Evolutionary conservation across 148 eudicot genomes (phyloP), one percentile per base, ranked within the genome.

Genomic region (Nepenthes mirabilis): DNA sequence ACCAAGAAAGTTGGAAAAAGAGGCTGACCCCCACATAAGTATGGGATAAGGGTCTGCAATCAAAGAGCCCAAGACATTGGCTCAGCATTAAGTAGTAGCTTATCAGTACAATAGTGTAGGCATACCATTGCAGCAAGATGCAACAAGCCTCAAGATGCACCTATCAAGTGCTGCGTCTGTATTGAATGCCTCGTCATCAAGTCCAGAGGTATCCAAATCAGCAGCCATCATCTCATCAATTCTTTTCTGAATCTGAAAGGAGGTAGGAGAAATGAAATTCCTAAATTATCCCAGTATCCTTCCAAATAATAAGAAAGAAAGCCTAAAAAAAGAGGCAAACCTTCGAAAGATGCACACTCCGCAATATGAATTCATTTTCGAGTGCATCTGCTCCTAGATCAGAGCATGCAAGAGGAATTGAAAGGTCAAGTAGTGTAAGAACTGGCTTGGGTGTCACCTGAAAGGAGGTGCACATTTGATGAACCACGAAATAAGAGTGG

Each of bases 121-220:
- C 85, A 61, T 69, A 93, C 97, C 87, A 56, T 86, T 94, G 83
- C 99, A 89, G 72, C 99, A 94, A 43, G 95, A 86, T 61, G 87
- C 97, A 70, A 94, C 89, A 54, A 94, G 87, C 88, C 88, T 84
- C 79, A 94, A 72, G 74, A 89, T 94, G 76, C 97, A 94, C 72
- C 84, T 84, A 73, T 94, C 99, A 54, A 86, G 90, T 55, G 84
- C 77, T 57, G 84, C 76, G 74, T 94, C 97, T 48, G 67, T 74
- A 54, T 72, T 78, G 65, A 89, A 89, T 56, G 90, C 90, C 63
- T 86, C 97, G 37, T 89, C 93, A 54, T 89, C 97, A 49, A 94
- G 97, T 35, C 63, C 58, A 35, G 75, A 59, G 40, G 90, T 74
- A 63, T 89, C 90, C 66, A 72, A 64, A 58, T 88, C 97, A 57